Evolutionary conservation across 768 basidiomycete genomes (phyloP).

Genomic region (Bullera alba): DNA sequence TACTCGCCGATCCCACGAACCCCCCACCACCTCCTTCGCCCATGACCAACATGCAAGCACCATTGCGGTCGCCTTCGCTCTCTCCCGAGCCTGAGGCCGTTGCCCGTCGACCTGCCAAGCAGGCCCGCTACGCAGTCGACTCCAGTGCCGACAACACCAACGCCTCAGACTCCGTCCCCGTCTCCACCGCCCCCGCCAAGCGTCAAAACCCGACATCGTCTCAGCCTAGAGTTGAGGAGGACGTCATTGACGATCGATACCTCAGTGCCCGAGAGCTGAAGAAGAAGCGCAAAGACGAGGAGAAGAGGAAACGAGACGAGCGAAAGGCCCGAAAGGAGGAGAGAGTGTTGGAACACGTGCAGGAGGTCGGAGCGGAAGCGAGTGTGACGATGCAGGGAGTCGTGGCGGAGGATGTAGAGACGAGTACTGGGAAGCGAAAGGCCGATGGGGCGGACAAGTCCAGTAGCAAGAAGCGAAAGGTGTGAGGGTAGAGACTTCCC

Average conservation of each 20-base stretch:
- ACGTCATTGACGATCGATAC: constrained; percentile 21
- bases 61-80: constrained; percentile 16
- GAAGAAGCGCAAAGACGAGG: constrained; percentile 16
- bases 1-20: constrained; percentile 26
- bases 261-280: constrained; percentile 22
- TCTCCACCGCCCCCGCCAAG: not conserved
- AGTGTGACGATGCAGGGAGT: constrained; percentile 9
- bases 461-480: no score
- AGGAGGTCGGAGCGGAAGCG: constrained; percentile 15
- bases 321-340: constrained; percentile 35
- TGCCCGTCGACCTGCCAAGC: no score
- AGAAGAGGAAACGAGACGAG: constrained; percentile 26
- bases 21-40: constrained; percentile 24
- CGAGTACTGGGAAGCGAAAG: no score
- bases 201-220: not conserved
- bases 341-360: constrained; percentile 11
- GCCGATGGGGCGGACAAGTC: no score
- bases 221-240: constrained; percentile 2
- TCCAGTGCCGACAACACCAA: not conserved
- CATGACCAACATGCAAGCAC: not conserved
- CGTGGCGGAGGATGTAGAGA: no score
- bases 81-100: constrained; percentile 19
- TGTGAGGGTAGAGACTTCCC: no score
- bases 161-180: not conserved
- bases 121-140: not conserved